Evolutionary conservation across 148 eudicot species (phyloP).

Genomic region (Persicaria maculosa): DNA sequence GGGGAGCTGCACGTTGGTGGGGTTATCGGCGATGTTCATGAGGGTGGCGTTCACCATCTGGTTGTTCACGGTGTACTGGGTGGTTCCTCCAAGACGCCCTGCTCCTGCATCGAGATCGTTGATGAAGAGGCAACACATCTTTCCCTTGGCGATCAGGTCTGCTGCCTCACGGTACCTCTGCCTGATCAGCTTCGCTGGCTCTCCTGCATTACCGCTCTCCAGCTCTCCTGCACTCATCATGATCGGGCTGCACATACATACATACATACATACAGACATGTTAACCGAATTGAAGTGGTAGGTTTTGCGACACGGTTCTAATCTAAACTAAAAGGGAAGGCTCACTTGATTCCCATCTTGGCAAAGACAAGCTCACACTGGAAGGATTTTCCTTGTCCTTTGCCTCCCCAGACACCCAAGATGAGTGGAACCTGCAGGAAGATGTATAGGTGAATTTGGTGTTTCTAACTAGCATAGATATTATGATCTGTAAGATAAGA

Average conservation of each 20-base stretch:
- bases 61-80: conserved; percentile 94
- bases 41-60: conserved; percentile 96
- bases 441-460: neutral
- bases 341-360: conserved; percentile 97
- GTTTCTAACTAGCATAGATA: neutral
- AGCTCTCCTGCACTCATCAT: conserved; percentile 98
- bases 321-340: neutral
- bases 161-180: conserved; percentile 94
- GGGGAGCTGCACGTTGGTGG: conserved; percentile 90
- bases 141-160: conserved; percentile 79
- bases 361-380: conserved; percentile 92
- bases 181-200: conserved; percentile 86
- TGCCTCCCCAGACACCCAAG: conserved; percentile 98
- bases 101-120: conserved; percentile 95
- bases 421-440: conserved; percentile 68
- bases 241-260: conserved; percentile 51
- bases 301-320: neutral
- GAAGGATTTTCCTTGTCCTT: conserved; percentile 97
- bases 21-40: conserved; percentile 94
- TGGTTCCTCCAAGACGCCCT: conserved; percentile 88
- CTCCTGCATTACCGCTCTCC: conserved; percentile 99
- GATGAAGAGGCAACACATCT: conserved; percentile 85
- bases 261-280: neutral
- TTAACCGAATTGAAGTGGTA: neutral
- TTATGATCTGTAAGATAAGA: neutral